Evolutionary conservation across 2,329 filamentous ascomycete species (phyloP), one percentile per base, ranked within the genome.

Genomic region (Dryadomyces quercivorus): DNA sequence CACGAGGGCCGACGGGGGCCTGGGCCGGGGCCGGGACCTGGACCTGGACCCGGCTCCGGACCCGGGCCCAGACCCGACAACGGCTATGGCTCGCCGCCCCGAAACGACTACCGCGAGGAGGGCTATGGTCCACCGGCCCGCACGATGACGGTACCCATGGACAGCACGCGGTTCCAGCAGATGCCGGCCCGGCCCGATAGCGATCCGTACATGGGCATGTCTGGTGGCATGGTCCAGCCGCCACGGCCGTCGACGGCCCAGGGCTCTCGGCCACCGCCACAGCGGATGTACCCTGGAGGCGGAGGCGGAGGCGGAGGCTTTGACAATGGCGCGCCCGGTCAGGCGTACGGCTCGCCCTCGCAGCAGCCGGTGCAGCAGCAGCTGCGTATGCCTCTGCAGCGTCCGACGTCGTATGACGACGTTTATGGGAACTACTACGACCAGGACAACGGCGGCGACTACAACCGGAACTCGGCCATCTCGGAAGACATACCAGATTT

Each of bases 131-230:
- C 76, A 2, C 77, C 76, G 9, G 63, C 68, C n/a, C 72, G 81
- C 60, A 84, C 80, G 55, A 78, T 76, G 74, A 84, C 81, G 5
- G 80, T 82, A 77, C 79, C 80, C 3, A 72, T 76, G 54, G 70
- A 75, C 12, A 65, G 67, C 18, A 67, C 70, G 60, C 67, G 70
- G 38, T 70, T 62, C 7, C 64, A 67, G 50, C 64, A 58, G 13
- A 64, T 64, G 20, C 62, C 64, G 36, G 69, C 65, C 34, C 63
- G 61, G 21, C 69, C 26, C n/a, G 10, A 22, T 31, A 40, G n/a
- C 9, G 48, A 18, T 16, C 21, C 45, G 5, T n/a, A 31, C 45
- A 16, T 26, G 21, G n/a, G 7, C 42, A 18, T n/a, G 15, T 9
- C 15, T 5, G 42, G 42, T 18, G 42, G 16, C 40, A 56, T 58